Evolutionary conservation across 768 basidiomycete species (phyloP).

Genomic region (Paxillus involutus): DNA sequence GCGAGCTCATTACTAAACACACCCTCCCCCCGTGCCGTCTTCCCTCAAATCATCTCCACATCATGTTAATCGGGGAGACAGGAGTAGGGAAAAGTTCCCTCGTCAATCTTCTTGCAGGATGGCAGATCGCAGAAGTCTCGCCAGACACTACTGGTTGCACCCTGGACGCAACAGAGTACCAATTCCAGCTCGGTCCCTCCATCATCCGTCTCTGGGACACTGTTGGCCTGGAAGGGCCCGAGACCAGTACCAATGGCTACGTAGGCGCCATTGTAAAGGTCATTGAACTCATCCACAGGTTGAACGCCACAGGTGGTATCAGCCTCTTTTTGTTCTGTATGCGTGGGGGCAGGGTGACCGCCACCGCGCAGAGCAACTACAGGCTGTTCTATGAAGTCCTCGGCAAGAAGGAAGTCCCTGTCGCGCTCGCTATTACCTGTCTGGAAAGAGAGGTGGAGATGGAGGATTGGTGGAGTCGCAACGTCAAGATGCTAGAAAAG

Average conservation of each 20-base stretch:
- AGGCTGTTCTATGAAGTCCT: conserved; percentile 21
- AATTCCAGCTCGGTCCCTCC: conserved; percentile 1
- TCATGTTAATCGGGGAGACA: conserved; percentile 36
- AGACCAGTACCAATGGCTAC: neutral
- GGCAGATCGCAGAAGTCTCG: neutral
- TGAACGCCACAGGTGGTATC: conserved; percentile 25
- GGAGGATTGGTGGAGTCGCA: conserved; percentile 20
- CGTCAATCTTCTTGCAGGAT: conserved; percentile 8
- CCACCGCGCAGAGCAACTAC: conserved; percentile 30
- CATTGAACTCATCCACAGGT: conserved; percentile 22
- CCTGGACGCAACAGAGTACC: conserved; percentile 18
- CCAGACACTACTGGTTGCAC: conserved; percentile 26
- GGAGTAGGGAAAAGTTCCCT: conserved; percentile 21
- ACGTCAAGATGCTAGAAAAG: conserved; percentile 3
- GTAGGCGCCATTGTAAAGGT: conserved; percentile 12
- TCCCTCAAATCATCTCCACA: conserved; percentile 5
- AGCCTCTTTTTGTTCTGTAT: conserved; percentile 36
- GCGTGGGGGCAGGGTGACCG: conserved; percentile 30
- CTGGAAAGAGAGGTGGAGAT: conserved; percentile 25
- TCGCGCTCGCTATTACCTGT: conserved; percentile 33
- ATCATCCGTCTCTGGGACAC: conserved; percentile 19
- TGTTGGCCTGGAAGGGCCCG: conserved; percentile 18
- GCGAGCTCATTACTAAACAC: neutral
- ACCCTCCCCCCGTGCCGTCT: neutral
- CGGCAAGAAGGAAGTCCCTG: conserved; percentile 27